Conservation (phyloP, 805 yeast species). For the Diddensiella santjacobensis region DNA sequence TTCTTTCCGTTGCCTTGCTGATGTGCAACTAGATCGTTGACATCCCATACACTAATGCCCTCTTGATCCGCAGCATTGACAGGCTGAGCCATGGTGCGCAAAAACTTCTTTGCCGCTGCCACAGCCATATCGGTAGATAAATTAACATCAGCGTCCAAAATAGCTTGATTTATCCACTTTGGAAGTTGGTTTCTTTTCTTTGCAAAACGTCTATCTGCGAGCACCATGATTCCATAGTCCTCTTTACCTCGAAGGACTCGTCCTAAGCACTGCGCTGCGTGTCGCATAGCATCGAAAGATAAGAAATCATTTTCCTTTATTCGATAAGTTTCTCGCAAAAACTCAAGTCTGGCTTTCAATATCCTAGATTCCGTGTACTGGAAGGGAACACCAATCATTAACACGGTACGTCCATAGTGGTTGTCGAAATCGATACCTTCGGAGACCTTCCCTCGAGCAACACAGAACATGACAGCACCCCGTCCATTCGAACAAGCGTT, state of each 20-base stretch:
- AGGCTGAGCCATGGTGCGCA: conserved; percentile 93
- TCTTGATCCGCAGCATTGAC: conserved; percentile 84
- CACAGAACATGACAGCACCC: conserved; percentile 93
- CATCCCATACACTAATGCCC: conserved; percentile 90
- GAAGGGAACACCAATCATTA: conserved; percentile 98
- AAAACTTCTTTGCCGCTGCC: conserved; percentile 87
- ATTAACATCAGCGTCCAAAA: conserved; percentile 86
- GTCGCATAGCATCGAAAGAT: conserved; percentile 99
- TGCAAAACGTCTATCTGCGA: conserved; percentile 91
- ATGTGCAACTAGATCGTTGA: conserved; percentile 36
- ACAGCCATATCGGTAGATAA: conserved; percentile 96
- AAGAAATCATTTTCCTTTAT: conserved; percentile 91
- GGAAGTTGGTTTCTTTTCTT: conserved; percentile 86
- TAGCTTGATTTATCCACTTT: conserved; percentile 94
- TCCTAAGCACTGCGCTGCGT: conserved; percentile 98
- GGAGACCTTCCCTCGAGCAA: conserved; percentile 97
- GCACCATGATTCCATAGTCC: conserved; percentile 97
- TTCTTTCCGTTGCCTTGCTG: not conserved
- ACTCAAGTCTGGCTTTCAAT: conserved; percentile 89
- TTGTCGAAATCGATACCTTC: conserved; percentile 99
- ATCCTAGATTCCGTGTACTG: conserved; percentile 98
- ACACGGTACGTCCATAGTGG: conserved; percentile 94
- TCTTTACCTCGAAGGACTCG: conserved; percentile 97
- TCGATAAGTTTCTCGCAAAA: conserved; percentile 86
- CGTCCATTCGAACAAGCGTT: conserved; percentile 97